Conservation (phyloP, 345 rosid species). For the Rubroshorea leprosula region DNA sequence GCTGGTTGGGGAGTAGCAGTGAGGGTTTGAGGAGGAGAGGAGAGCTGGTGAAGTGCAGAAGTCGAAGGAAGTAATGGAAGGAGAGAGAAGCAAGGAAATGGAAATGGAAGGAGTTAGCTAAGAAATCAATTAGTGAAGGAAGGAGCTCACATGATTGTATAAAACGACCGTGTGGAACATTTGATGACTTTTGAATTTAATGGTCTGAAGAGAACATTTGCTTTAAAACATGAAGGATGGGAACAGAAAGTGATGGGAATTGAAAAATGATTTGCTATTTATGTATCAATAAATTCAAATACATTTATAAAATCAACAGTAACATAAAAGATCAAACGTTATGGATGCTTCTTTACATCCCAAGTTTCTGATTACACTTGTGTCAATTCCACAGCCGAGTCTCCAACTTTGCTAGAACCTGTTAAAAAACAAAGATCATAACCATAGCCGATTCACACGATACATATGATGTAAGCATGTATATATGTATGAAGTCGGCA, state of each 20-base stretch:
- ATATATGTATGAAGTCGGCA: background rate
- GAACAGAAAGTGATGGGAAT: too few species aligned
- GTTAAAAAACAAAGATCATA: conserved; percentile 12
- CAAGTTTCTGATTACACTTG: conserved; percentile 17
- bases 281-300: too few species aligned
- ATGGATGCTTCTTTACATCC: conserved; percentile 3
- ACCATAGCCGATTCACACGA: background rate
- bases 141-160: conserved; percentile 49
- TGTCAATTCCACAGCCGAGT: conserved; percentile 17
- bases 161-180: conserved; percentile 39
- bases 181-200: conserved; percentile 12
- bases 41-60: conserved; percentile 45
- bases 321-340: background rate
- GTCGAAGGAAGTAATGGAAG: conserved; percentile 60
- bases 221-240: background rate
- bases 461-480: too few species aligned
- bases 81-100: conserved; percentile 39
- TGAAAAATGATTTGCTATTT: too few species aligned
- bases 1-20: too few species aligned
- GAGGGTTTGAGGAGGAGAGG: too few species aligned
- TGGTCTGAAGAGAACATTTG: background rate
- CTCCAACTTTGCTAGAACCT: conserved; percentile 23
- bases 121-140: conserved; percentile 47
- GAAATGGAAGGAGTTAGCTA: conserved; percentile 51
- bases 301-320: too few species aligned